A percentile compares a stretch with the other conserved stretches of the same genome.
Conservation (phyloP, 2,329 filamentous ascomycete species). For the Ceratocystis diversiconidia region DNA sequence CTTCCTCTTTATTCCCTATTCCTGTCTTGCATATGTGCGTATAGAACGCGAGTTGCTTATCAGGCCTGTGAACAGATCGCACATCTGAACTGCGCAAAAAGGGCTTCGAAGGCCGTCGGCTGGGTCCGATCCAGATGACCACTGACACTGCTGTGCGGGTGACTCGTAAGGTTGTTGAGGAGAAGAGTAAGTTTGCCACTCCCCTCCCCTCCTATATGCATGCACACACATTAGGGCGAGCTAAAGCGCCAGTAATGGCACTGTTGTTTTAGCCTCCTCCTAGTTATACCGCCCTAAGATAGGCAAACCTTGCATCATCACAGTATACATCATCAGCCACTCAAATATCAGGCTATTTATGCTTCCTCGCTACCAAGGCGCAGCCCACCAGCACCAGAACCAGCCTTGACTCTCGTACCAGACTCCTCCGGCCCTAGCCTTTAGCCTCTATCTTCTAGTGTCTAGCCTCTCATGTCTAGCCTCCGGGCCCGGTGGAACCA, state of each 20-base stretch:
- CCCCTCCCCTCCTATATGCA: neutral
- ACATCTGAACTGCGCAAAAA: conserved; percentile 93
- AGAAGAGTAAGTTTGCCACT: conserved; percentile 45
- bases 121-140: conserved; percentile 94
- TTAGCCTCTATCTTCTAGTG: neutral
- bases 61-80: conserved; percentile 45
- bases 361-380: neutral
- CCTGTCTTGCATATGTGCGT: no score
- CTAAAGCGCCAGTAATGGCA: neutral
- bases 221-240: neutral
- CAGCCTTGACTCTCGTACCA: no score
- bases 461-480: neutral
- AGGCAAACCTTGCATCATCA: neutral
- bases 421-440: neutral
- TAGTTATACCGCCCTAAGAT: neutral
- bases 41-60: neutral
- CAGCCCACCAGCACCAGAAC: neutral
- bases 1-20: no score
- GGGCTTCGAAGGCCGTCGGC: conserved; percentile 71
- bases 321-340: neutral
- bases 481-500: neutral
- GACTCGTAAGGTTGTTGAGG: conserved; percentile 74
- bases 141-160: conserved; percentile 94
- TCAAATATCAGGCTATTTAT: neutral
- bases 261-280: neutral